These are phyloP conservation scores for Eremothecium coryli DNA, from an alignment of 1,139 yeast species.

Conservation along the genomic window DNA sequence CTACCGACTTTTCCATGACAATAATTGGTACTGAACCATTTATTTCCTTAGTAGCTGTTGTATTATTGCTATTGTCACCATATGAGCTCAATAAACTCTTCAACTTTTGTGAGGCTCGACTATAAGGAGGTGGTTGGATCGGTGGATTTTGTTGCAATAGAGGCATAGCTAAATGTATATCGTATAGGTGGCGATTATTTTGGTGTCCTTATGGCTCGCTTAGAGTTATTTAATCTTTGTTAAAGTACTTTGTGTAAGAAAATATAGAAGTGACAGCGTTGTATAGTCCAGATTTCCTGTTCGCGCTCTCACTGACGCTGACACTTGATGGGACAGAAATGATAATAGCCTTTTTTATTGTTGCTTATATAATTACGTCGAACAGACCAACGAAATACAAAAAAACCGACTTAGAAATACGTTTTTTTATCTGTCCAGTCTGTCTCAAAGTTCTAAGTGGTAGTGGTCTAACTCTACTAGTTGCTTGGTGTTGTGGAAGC, in stretches of 20 bases:
- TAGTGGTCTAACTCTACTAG: constrained; percentile 15
- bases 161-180: constrained; percentile 5
- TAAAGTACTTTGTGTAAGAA: constrained; percentile 5
- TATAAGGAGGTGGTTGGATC: constrained; percentile 4
- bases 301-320: constrained; percentile 7
- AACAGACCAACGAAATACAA: too few relatives aligned
- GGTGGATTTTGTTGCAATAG: constrained; percentile 5
- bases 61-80: constrained; percentile 7
- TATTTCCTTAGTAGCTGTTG: constrained; percentile 4
- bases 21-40: constrained; percentile 7
- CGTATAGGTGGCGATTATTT: constrained; percentile 2
- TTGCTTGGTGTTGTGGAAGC: constrained; percentile 25
- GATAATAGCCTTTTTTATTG: too few relatives aligned
- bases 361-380: too few relatives aligned
- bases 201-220: constrained; percentile 6
- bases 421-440: too few relatives aligned
- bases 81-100: constrained; percentile 9
- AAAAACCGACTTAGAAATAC: too few relatives aligned
- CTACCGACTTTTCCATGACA: constrained; percentile 3
- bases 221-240: not conserved
- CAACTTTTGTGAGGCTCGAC: constrained; percentile 8
- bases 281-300: not conserved
- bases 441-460: too few relatives aligned
- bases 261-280: not conserved
- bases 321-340: constrained; percentile 2